A percentile compares a stretch with the other conserved stretches of the same genome.
These are phyloP conservation scores for Fomitopsis betulina DNA, from an alignment of 1,284 basidiomycete species.

Conservation along the genomic window DNA sequence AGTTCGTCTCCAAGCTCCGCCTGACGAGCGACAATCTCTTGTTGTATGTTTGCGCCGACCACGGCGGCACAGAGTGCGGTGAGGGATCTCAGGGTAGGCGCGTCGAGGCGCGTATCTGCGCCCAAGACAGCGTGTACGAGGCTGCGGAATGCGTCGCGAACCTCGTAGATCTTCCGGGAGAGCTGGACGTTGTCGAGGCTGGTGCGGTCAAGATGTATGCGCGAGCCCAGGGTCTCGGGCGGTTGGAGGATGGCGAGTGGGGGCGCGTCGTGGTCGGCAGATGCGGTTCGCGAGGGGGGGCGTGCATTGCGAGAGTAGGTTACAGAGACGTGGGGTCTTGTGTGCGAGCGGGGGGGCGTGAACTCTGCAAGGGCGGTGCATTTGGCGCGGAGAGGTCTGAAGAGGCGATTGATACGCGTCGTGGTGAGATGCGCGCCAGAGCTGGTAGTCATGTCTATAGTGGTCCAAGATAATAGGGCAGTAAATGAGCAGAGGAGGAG, in stretches of 20 bases:
- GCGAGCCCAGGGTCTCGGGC: conserved; percentile 29
- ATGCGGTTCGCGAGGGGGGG: not conserved
- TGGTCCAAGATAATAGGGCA: not conserved
- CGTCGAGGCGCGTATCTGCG: not conserved
- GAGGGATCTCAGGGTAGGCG: conserved; percentile 25
- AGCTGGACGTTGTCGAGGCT: conserved; percentile 36
- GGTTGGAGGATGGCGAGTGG: conserved; percentile 38
- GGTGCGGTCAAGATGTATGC: conserved; percentile 32
- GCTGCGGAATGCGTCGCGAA: conserved; percentile 50
- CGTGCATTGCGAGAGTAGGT: conserved; percentile 22
- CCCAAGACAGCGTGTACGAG: conserved; percentile 33
- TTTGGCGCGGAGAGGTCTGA: conserved; percentile 51
- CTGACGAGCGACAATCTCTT: conserved; percentile 24
- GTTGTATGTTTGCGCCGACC: conserved; percentile 42
- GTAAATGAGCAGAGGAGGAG: not conserved
- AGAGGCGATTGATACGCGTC: conserved; percentile 45
- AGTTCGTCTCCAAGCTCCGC: conserved; percentile 22
- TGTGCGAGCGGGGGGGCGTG: conserved; percentile 14
- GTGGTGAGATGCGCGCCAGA: conserved; percentile 28
- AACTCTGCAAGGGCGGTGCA: conserved; percentile 36
- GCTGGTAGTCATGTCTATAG: not conserved
- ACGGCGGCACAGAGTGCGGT: conserved; percentile 44
- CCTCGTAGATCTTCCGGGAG: conserved; percentile 43
- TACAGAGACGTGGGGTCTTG: conserved; percentile 13
- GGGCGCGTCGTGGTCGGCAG: conserved; percentile 19